Evolutionary conservation across 116 monocot genomes (phyloP), one percentile per base, ranked within the genome.

Genomic region (Thalassia testudinum): DNA sequence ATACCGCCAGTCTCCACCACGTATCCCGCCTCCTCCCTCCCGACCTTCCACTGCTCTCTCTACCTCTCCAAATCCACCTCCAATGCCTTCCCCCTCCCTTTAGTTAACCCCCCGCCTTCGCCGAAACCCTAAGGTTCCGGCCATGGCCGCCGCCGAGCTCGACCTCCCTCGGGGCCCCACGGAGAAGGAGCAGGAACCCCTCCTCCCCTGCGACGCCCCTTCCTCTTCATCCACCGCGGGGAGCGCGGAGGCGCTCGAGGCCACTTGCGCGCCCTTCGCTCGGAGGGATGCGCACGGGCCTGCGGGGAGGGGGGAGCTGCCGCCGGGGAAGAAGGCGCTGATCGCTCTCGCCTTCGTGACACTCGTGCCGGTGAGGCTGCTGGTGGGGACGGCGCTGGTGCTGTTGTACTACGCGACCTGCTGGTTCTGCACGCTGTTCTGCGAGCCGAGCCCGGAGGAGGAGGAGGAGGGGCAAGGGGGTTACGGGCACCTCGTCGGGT

Each of bases 371-470:
- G 51, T 95, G 52, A 64, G 95, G 26, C 27, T 95, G 21, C 64
- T 72, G 42, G 5, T 70, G 17, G 95, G 82, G 48, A 63, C 75
- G 24, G 40, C 60, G 28, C 3, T 95, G 8, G 57, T 88, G 49
- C 43, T 88, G 26, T 7, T 72, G 1, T 88, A 95, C 40, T 95
- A 79, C 60, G 44, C 82, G 57, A 70, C 88, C 24, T 95, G 95
- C 48, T 60, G 81, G 56, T 5, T 74, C 16, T 95, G 95, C 65
- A 88, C 95, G 58, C 29, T 88, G 24, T 95, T 88, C 59, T 66
- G 58, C 24, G 76, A 63, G 28, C 74, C 76, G 43, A 65, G 74
- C 47, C 47, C 34, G 3, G 62, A 62, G 40, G 62, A 21, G 64
- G 54, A 72, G 76, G 62, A 28, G 64, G 54, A 74, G 73, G 75